These are phyloP conservation scores for Trichoderma atroviride DNA, from an alignment of 2,329 filamentous ascomycete genomes.

Conservation along the genomic window DNA sequence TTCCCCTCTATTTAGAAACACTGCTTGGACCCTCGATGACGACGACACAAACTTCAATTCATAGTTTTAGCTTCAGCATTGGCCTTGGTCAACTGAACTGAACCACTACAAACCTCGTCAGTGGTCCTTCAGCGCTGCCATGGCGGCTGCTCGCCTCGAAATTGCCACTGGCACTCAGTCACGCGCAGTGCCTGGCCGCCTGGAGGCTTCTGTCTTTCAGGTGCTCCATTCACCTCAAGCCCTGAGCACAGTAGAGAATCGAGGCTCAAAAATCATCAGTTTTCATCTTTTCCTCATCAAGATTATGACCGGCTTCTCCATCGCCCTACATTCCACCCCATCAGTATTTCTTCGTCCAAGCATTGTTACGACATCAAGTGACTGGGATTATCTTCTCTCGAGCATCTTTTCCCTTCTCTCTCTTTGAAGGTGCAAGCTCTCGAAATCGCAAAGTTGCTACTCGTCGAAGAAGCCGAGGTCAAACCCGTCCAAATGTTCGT, in stretches of 20 bases:
- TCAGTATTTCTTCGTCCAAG: conserved; percentile 23
- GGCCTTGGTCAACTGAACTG: neutral
- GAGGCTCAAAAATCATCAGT: neutral
- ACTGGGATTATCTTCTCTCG: neutral
- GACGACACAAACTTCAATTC: neutral
- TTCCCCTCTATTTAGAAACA: neutral
- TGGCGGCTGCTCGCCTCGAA: conserved; percentile 11
- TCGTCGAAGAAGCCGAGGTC: neutral
- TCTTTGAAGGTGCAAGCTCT: neutral
- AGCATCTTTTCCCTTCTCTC: neutral
- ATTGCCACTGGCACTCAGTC: conserved; percentile 20
- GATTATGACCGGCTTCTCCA: neutral
- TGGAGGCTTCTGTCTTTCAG: neutral
- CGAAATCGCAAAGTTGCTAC: neutral
- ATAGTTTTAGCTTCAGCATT: neutral
- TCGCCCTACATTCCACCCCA: neutral
- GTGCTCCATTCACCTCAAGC: neutral
- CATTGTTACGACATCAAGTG: conserved; percentile 13
- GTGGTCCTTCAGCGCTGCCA: neutral
- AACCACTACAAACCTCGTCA: neutral
- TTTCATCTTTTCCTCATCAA: neutral
- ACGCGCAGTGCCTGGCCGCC: neutral
- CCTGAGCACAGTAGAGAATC: neutral
- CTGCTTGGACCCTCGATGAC: neutral
- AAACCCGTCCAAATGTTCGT: neutral